phyloP scores from a whole-genome alignment of 2,329 filamentous ascomycete species.

The Claviceps purpurea region DNA sequence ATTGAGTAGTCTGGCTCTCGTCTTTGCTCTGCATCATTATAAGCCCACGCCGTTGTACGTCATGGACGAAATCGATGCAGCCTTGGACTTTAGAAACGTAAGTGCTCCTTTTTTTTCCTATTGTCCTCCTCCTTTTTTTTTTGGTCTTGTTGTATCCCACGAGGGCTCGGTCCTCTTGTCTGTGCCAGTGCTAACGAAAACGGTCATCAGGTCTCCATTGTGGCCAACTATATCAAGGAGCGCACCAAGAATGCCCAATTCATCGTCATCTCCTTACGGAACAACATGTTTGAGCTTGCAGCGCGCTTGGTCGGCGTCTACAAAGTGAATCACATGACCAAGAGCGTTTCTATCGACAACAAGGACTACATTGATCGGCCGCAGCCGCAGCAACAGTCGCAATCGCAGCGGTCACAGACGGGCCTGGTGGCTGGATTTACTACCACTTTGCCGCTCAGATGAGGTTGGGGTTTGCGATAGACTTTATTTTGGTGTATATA shows the following conservation, averaged over 20 bases:
- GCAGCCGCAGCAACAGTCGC: conserved; percentile 19
- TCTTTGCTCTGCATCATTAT: conserved; percentile 98
- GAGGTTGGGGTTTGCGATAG: neutral
- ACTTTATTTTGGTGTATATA: conserved; percentile 2
- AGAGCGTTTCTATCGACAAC: conserved; percentile 83
- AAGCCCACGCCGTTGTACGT: conserved; percentile 96
- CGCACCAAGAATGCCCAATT: conserved; percentile 98
- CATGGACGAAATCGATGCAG: conserved; percentile 99
- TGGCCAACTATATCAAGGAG: conserved; percentile 98
- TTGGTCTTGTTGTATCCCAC: neutral
- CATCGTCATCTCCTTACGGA: conserved; percentile 91
- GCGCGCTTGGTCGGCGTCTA: conserved; percentile 90
- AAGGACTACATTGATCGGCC: conserved; percentile 52
- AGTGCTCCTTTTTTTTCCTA: conserved; percentile 27
- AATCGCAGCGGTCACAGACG: conserved; percentile 16
- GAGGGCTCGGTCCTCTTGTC: neutral
- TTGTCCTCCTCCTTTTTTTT: neutral
- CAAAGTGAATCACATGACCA: conserved; percentile 98
- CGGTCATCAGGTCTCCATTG: conserved; percentile 69
- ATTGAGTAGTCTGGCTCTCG: conserved; percentile 76
- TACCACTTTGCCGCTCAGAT: conserved; percentile 23
- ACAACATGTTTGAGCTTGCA: conserved; percentile 99
- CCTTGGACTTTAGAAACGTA: conserved; percentile 93
- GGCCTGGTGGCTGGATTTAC: conserved; percentile 14
- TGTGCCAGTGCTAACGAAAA: neutral